Conservation (phyloP, 345 rosid genomes). For the Diplotaxis tenuifolia region DNA sequence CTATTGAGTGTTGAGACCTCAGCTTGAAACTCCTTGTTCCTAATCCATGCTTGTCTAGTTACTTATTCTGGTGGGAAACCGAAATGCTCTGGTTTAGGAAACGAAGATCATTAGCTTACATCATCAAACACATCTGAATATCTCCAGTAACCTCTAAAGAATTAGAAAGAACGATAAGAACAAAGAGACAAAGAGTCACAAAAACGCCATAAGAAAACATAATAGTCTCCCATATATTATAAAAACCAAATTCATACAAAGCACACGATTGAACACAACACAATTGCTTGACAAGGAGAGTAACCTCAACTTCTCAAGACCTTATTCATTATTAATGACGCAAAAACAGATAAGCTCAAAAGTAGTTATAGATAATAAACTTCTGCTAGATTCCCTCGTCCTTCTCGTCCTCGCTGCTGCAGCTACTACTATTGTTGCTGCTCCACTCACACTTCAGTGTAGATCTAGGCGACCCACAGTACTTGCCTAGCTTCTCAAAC, state of each 20-base stretch:
- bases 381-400: constrained; percentile 41
- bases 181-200: neutral
- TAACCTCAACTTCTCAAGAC: constrained; percentile 14
- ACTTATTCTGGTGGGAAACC: too few relatives aligned
- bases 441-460: constrained; percentile 42
- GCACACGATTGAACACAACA: neutral
- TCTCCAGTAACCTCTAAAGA: neutral
- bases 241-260: neutral
- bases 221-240: neutral
- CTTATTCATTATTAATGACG: constrained; percentile 1
- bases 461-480: constrained; percentile 38
- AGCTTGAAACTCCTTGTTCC: too few relatives aligned
- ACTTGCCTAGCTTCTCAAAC: constrained; percentile 28
- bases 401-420: constrained; percentile 43
- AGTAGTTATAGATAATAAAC: neutral
- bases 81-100: constrained; percentile 62
- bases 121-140: constrained; percentile 49
- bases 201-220: neutral
- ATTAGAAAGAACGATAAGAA: neutral
- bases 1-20: too few relatives aligned
- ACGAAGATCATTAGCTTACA: constrained; percentile 42
- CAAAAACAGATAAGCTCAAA: constrained; percentile 16
- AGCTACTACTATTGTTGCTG: constrained; percentile 35
- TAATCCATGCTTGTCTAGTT: too few relatives aligned
- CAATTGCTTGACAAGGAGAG: constrained; percentile 6